Evolutionary conservation across 805 yeast species (phyloP), one percentile per base, ranked within the genome.

Genomic region (Pichia sporocuriosa): DNA sequence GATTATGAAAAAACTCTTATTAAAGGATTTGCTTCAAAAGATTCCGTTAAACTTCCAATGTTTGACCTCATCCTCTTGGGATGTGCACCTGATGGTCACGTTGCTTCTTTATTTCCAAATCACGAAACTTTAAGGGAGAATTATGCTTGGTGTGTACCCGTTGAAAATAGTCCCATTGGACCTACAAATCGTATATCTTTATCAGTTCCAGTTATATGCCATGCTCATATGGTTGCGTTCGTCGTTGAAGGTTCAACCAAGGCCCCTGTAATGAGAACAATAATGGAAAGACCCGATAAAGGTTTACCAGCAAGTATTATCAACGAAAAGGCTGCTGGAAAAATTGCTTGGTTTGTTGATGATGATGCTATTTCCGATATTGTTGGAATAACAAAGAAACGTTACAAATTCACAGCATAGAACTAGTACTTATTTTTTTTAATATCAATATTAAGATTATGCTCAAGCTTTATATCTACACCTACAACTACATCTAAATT

Each of bases 11-110:
- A 87, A 64, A 70, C 79, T 17, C 69, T 93, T 42, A 84, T 93
- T 44, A 78, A 76, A 56, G 93, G 90, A 40, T 93, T 93, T 67
- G 98, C 98, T 10, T 88, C 85, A 40, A 90, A 94, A 60, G 97
- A 93, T 63, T 82, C 95, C 15, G 98, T 93, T 43, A 88, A 89
- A 65, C 72, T 90, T 47, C 98, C 98, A 45, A 80, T 86, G 77
- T 90, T 93, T 66, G 97, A 93, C 62, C 67, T 93, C 40, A 75
- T 93, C 48, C 68, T 93, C 50, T 70, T 93, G 45, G 98, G 98
- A 21, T 90, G 97, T 70, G 98, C 98, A 1, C 97, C 97, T 3
- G 98, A 90, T 62, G 98, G 98, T 19, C 98, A 90, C 62, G 85
- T 87, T 57, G 96, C 96, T 39, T 87, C 95, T n/a, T 73, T 90